Conservation (phyloP, 495 filamentous ascomycete species). For the Lepraria neglecta region DNA sequence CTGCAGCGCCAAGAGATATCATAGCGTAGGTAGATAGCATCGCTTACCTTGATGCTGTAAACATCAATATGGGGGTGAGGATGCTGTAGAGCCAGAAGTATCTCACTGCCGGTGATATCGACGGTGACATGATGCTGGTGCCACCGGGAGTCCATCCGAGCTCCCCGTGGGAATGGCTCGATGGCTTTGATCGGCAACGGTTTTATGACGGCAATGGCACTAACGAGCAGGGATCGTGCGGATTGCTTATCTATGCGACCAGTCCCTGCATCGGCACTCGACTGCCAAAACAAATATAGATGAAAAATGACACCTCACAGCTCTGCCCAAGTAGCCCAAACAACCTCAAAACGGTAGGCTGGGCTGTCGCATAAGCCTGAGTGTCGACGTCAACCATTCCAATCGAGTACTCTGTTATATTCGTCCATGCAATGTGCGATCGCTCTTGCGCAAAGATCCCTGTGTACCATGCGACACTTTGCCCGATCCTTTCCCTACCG, state of each 20-base stretch:
- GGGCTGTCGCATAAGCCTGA: conserved; percentile 9
- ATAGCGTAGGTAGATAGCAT: background rate
- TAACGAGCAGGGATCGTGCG: background rate
- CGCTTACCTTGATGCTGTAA: background rate
- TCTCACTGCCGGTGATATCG: background rate
- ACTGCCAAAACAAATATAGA: background rate
- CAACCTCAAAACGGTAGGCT: background rate
- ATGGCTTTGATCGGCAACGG: conserved; percentile 8
- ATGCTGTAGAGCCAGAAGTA: background rate
- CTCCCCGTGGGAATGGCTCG: background rate
- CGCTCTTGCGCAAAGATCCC: conserved; percentile 1
- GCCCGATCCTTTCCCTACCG: conserved; percentile 5
- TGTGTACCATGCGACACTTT: conserved; percentile 14
- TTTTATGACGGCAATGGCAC: conserved; percentile 7
- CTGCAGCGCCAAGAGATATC: background rate
- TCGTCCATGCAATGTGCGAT: background rate
- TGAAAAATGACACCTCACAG: background rate
- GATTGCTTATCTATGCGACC: conserved; percentile 23
- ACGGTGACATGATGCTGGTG: background rate
- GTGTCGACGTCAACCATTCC: conserved; percentile 11
- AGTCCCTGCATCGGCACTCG: conserved; percentile 19
- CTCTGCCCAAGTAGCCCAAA: background rate
- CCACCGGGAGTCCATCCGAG: background rate
- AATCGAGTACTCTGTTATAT: background rate
- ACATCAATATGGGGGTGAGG: background rate